These are phyloP conservation scores for Morella rubra DNA, from an alignment of 306 rosid genomes.

Conservation along the genomic window DNA sequence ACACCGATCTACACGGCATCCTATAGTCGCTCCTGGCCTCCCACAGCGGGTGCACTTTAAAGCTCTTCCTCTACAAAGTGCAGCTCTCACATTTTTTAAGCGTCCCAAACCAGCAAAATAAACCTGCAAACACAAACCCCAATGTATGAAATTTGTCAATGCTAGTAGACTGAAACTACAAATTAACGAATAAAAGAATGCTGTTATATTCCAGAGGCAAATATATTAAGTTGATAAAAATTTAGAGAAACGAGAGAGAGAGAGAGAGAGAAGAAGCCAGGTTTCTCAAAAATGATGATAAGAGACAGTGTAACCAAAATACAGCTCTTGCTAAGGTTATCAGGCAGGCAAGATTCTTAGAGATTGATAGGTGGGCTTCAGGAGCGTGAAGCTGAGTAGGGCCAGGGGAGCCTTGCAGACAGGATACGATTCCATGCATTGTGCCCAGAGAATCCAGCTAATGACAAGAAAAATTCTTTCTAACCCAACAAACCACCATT, in stretches of 20 bases:
- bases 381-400: background rate
- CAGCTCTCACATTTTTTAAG: slow-evolving; percentile 94
- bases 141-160: slow-evolving; percentile 9
- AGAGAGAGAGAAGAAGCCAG: background rate
- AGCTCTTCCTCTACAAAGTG: slow-evolving; percentile 92
- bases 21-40: slow-evolving; percentile 93
- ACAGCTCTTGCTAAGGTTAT: background rate
- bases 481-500: no score
- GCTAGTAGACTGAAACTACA: slow-evolving; percentile 7
- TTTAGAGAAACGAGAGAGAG: background rate
- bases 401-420: background rate
- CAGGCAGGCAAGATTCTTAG: background rate
- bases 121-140: slow-evolving; percentile 64
- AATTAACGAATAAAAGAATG: background rate
- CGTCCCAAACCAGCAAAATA: slow-evolving; percentile 98
- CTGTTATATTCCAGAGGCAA: background rate
- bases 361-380: background rate
- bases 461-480: background rate
- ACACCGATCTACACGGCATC: slow-evolving; percentile 99
- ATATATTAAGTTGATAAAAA: background rate
- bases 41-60: slow-evolving; percentile 96
- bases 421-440: background rate
- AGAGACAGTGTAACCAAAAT: background rate
- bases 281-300: background rate
- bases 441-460: background rate